Percentiles rank a stretch among this genome's conserved stretches.
Evolutionary conservation across 805 yeast species (phyloP).

Genomic region (Cyberlindnera galapagoensis): DNA sequence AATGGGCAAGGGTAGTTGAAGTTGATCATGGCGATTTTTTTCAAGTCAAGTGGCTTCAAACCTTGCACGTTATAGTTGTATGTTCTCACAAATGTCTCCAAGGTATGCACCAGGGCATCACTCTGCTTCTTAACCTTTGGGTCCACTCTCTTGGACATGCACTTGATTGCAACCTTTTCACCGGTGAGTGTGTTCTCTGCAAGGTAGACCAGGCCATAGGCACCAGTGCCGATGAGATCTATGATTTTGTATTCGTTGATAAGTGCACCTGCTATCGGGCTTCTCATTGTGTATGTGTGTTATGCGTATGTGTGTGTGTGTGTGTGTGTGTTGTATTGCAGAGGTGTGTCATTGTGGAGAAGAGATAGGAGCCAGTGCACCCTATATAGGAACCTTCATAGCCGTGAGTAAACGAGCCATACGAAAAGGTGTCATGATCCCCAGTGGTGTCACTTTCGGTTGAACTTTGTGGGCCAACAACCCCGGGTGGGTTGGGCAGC

Average conservation of each 20-base stretch:
- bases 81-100: slow-evolving; percentile 5
- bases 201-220: slow-evolving; percentile 74
- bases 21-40: slow-evolving; percentile 15
- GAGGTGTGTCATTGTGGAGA: no score
- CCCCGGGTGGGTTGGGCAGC: no score
- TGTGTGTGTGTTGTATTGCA: no score
- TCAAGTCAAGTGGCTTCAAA: slow-evolving; percentile 16
- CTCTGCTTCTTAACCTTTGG: slow-evolving; percentile 11
- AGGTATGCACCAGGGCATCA: slow-evolving; percentile 12
- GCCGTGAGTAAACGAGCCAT: no score
- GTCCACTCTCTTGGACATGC: slow-evolving; percentile 40
- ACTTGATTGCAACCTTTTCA: slow-evolving; percentile 62
- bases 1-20: slow-evolving; percentile 23
- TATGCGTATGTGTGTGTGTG: background rate
- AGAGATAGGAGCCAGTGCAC: no score
- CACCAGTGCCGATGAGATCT: slow-evolving; percentile 60
- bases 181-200: slow-evolving; percentile 51
- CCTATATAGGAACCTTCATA: no score
- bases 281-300: slow-evolving; percentile 6
- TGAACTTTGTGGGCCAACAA: no score
- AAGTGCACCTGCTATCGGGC: slow-evolving; percentile 6
- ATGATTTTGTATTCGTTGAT: slow-evolving; percentile 17
- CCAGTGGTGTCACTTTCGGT: no score
- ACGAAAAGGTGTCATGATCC: no score
- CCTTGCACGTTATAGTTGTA: slow-evolving; percentile 5